A percentile compares a stretch with the other conserved stretches of the same genome.
These are phyloP conservation scores for Geotrichum armillariae DNA, from an alignment of 1,139 yeast genomes.

Conservation along the genomic window DNA sequence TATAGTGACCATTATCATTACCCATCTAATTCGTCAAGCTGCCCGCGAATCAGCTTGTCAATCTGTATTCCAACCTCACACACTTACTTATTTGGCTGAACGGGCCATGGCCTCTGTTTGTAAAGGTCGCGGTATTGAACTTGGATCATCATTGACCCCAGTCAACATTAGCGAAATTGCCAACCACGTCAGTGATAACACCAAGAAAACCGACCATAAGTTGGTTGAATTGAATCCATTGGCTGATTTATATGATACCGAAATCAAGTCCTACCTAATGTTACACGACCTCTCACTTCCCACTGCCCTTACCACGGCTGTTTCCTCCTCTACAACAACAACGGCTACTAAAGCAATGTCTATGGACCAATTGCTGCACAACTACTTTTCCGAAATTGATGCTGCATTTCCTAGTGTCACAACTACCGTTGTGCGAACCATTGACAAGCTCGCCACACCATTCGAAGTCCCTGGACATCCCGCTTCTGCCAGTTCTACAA, in stretches of 20 bases:
- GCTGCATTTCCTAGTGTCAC: conserved; percentile 87
- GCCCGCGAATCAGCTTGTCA: conserved; percentile 52
- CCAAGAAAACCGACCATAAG: no score
- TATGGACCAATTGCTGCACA: conserved; percentile 72
- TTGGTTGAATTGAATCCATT: conserved; percentile 63
- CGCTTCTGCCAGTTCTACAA: conserved; percentile 13
- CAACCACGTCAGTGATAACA: background rate
- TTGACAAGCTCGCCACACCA: conserved; percentile 68
- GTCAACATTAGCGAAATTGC: background rate
- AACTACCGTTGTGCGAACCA: conserved; percentile 90
- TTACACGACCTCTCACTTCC: conserved; percentile 39
- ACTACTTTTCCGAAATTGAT: conserved; percentile 74
- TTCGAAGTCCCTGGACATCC: conserved; percentile 16
- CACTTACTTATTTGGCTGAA: conserved; percentile 83
- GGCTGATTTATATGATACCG: conserved; percentile 69
- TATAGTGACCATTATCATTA: conserved; percentile 49
- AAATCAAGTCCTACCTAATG: conserved; percentile 55
- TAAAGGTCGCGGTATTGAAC: conserved; percentile 82
- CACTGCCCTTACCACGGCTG: background rate
- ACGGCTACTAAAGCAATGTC: conserved; percentile 62
- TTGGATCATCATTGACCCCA: conserved; percentile 38
- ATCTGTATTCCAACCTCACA: conserved; percentile 69
- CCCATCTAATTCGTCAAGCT: conserved; percentile 48
- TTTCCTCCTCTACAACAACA: background rate
- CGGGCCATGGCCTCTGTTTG: conserved; percentile 76